phyloP scores from a whole-genome alignment of 768 basidiomycete genomes.

The Suillus clintonianus region DNA sequence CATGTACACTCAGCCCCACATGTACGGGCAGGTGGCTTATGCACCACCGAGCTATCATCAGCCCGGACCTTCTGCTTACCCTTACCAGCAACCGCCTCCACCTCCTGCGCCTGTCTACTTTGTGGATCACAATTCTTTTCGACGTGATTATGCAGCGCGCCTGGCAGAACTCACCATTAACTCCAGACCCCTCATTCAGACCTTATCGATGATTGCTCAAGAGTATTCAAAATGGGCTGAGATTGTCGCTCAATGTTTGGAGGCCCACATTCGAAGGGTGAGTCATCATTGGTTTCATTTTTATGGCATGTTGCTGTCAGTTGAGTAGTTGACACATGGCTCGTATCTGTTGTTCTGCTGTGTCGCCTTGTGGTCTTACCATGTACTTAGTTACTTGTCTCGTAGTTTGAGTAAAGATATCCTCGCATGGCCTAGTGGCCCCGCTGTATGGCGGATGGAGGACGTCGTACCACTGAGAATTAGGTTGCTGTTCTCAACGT shows the following conservation, averaged over 20 bases:
- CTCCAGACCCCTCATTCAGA: conserved; percentile 92
- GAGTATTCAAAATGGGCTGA: conserved; percentile 78
- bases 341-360: conserved; percentile 23
- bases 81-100: conserved; percentile 49
- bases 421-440: conserved; percentile 35
- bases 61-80: conserved; percentile 43
- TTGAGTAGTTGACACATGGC: conserved; percentile 28
- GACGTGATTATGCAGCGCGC: conserved; percentile 74
- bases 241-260: conserved; percentile 79
- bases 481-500: conserved; percentile 22
- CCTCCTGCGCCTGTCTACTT: conserved; percentile 44
- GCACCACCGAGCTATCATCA: conserved; percentile 48
- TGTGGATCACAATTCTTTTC: conserved; percentile 70
- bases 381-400: conserved; percentile 48
- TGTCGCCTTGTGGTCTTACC: conserved; percentile 30
- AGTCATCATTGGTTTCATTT: conserved; percentile 44
- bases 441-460: conserved; percentile 36
- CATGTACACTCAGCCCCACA: conserved; percentile 60
- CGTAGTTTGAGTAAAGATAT: conserved; percentile 46
- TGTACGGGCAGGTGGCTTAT: conserved; percentile 61
- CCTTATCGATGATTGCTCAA: conserved; percentile 89
- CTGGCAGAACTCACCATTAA: conserved; percentile 88
- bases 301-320: conserved; percentile 25
- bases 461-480: conserved; percentile 41
- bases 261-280: conserved; percentile 86